These are phyloP conservation scores for Rhynchospora breviuscula DNA, from an alignment of 176 grass and related monocot genomes.

Conservation along the genomic window DNA sequence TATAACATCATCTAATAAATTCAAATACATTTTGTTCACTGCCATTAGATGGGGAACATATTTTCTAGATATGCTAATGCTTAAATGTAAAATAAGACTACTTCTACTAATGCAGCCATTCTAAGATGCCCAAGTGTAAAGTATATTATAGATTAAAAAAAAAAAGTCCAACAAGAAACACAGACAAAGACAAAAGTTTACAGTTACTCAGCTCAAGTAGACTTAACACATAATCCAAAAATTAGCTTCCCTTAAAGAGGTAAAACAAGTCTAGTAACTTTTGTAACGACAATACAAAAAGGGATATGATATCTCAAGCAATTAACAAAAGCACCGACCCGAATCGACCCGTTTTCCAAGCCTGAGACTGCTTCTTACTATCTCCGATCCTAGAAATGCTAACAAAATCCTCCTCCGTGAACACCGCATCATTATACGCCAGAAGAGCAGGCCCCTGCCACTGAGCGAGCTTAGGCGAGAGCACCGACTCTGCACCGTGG, in stretches of 20 bases:
- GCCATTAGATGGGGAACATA: neutral
- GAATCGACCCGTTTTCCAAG: conserved; percentile 92
- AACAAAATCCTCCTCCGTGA: conserved; percentile 91
- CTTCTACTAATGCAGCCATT: neutral
- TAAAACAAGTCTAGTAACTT: neutral
- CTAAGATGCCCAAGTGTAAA: neutral
- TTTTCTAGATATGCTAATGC: neutral
- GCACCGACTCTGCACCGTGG: conserved; percentile 48
- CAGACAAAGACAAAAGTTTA: neutral
- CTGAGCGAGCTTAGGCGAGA: conserved; percentile 61
- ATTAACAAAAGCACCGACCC: conserved; percentile 32
- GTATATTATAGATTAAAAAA: neutral
- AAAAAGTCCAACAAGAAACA: neutral
- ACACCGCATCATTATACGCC: conserved; percentile 66
- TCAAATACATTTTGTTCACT: neutral
- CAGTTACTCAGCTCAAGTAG: neutral
- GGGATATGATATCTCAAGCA: neutral
- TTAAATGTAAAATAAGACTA: neutral
- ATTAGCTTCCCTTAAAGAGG: neutral
- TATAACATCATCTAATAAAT: neutral
- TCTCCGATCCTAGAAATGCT: conserved; percentile 87
- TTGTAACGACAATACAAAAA: neutral
- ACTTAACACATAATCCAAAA: neutral
- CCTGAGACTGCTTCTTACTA: conserved; percentile 85
- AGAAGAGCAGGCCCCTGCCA: conserved; percentile 92